A percentile compares a stretch with the other conserved stretches of the same genome.
phyloP scores from a whole-genome alignment of 148 eudicot genomes.

The Linanthus parryae region DNA sequence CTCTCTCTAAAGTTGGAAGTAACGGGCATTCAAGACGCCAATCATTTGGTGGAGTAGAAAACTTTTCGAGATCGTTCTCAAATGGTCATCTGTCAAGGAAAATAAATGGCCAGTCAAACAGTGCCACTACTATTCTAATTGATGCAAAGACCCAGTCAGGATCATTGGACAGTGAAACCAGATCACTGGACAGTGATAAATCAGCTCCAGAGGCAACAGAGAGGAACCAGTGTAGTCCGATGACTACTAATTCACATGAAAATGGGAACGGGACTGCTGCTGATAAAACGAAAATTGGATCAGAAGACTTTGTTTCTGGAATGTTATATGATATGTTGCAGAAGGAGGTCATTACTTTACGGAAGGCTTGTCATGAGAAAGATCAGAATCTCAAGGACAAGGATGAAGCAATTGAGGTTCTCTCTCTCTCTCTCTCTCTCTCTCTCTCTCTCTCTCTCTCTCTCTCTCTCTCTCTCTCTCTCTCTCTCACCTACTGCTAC shows the following conservation, averaged over 20 bases:
- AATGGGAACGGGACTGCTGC: constrained; percentile 30
- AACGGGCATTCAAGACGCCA: constrained; percentile 62
- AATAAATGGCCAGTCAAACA: constrained; percentile 37
- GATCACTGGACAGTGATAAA: constrained; percentile 30
- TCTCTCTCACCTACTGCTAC: neutral
- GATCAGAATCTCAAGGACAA: constrained; percentile 78
- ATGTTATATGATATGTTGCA: constrained; percentile 81
- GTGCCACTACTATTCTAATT: constrained; percentile 35
- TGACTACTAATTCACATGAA: constrained; percentile 11
- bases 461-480: neutral
- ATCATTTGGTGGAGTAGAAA: constrained; percentile 74
- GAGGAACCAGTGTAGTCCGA: constrained; percentile 18
- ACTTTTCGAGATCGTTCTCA: constrained; percentile 46
- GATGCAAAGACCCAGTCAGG: constrained; percentile 35
- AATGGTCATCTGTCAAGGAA: constrained; percentile 55
- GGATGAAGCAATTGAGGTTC: constrained; percentile 88
- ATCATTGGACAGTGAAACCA: constrained; percentile 52
- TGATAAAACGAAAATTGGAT: constrained; percentile 29
- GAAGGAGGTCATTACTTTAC: constrained; percentile 69
- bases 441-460: constrained; percentile 6
- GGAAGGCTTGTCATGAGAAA: constrained; percentile 83
- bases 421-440: constrained; percentile 4
- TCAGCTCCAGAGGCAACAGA: constrained; percentile 12
- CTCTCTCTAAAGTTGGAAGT: constrained; percentile 43
- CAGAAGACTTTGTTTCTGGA: constrained; percentile 75